Evolutionary conservation across 2,329 filamentous ascomycete genomes (phyloP), one percentile per base, ranked within the genome.

Genomic region (Colletotrichum lupini): DNA sequence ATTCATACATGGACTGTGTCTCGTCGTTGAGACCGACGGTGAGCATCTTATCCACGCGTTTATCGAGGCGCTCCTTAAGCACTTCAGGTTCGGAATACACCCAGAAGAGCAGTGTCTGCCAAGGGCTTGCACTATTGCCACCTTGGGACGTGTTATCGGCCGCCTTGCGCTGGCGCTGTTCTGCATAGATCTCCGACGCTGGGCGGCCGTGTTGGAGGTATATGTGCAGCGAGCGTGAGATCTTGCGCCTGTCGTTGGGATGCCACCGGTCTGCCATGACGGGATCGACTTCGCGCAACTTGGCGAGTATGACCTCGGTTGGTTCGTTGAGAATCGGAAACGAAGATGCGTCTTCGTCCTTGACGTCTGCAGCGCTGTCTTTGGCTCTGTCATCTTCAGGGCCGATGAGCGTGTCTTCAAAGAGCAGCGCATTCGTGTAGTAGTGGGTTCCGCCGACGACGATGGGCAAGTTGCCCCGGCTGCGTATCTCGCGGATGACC

Each of bases 401-500:
- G 12, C 85, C 85, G 1, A 94, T 86, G 7, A 95, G 82, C 19
- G 88, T 88, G 76, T 95, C 91, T 42, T 93, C 89, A 80, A 98
- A 98, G 3, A 99, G 87, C 19, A 99, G 87, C 1, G 94, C 92
- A 78, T 98, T 95, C 0, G 94, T 93, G 80, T 99, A 99, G 84
- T 98, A 99, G 79, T 98, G 95, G 12, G 96, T 98, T 9, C 97
- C 97, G 30, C 97, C 97, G 1, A 98, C 97, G 0, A 99, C 84
- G 32, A 99, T 95, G 0, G 97, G 97, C 14, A 98, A 82, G 75
- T 93, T 94, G 0, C 95, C 94, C 77, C 96, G 88, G 8, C 85
- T 85, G 62, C 93, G 89, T 67, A 99, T 98, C 55, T 97, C 94
- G 28, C 88, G 84, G 74, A 99, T 96, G 19, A 92, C 85, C 19